These are phyloP conservation scores for Pterocarpus santalinus DNA, from an alignment of 306 rosid species.

Conservation along the genomic window DNA sequence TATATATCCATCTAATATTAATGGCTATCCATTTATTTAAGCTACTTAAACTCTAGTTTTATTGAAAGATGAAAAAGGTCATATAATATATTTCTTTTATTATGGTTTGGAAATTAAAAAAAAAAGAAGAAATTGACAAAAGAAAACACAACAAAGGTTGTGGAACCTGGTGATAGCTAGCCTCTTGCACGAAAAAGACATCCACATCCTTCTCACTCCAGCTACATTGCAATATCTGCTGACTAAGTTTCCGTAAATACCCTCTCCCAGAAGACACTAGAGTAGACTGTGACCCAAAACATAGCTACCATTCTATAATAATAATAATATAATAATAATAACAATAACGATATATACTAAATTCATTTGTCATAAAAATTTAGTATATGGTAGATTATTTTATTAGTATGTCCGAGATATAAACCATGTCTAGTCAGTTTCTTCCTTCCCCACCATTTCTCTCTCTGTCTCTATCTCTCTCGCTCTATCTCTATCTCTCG, in stretches of 20 bases:
- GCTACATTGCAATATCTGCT: constrained; percentile 28
- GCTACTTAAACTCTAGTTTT: background rate
- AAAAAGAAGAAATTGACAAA: constrained; percentile 9
- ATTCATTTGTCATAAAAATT: too few species aligned
- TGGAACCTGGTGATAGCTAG: background rate
- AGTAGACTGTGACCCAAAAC: constrained; percentile 44
- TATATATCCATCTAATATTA: background rate
- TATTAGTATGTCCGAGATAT: constrained; percentile 45
- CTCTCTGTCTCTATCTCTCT: constrained; percentile 23
- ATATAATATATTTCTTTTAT: background rate
- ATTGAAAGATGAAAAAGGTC: background rate
- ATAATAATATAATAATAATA: background rate
- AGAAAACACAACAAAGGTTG: constrained; percentile 22
- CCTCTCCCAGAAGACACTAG: constrained; percentile 42
- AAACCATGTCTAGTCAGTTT: constrained; percentile 53
- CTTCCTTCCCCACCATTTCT: constrained; percentile 36
- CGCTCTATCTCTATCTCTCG: constrained; percentile 59
- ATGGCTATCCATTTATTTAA: background rate
- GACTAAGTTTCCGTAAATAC: constrained; percentile 48
- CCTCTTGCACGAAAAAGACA: constrained; percentile 49
- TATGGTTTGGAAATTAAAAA: background rate
- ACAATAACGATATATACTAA: too few species aligned
- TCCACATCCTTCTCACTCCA: constrained; percentile 46
- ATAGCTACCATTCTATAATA: background rate
- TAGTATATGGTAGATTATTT: background rate